Evolutionary conservation across 768 basidiomycete genomes (phyloP), one percentile per base, ranked within the genome.

Genomic region (Amanita rubescens): DNA sequence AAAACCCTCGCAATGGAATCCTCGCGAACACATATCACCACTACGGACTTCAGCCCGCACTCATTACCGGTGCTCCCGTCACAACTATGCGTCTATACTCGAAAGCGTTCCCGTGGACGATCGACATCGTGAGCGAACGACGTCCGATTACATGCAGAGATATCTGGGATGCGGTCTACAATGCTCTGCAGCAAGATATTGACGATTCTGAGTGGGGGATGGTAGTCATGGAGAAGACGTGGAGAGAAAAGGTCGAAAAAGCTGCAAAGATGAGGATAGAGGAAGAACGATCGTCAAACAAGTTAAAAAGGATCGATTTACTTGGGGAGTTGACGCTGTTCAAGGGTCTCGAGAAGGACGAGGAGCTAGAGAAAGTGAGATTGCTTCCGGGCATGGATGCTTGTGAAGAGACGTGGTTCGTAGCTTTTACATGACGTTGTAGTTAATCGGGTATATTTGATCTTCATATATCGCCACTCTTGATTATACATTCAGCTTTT

Each of bases 201-300:
- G 73, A 57, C 1, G 83, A 87, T 55, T 83, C 83, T 3, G 86
- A 87, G 59, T 87, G 85, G 84, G 83, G 80, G 0, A 66, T 82
- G 43, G 68, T 79, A 15, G 61, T 74, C 5, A 48, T 52, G 24
- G 75, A 80, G 42, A 73, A 72, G 63, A 71, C 72, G 53, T 63
- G 61, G 55, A 69, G 64, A 50, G 75, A 76, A 57, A 57, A 58
- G 17, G 71, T 84, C 14, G 75, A 80, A 59, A 74, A 67, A 48
- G 75, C 81, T 2, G 75, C 73, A 49, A 80, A 76, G 66, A 75
- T 72, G 55, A 69, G 84, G 53, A 52, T 65, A 5, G 74, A 75
- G 5, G 56, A 48, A 4, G 70, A 74, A 51, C 60, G 58, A 44
- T 69, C 19, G 19, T 50, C 49, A 1, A 59, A 64, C 55, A 58